These are phyloP conservation scores for Phytopythium boreale DNA, from an alignment of 352 stramenopile genomes.

Conservation along the genomic window DNA sequence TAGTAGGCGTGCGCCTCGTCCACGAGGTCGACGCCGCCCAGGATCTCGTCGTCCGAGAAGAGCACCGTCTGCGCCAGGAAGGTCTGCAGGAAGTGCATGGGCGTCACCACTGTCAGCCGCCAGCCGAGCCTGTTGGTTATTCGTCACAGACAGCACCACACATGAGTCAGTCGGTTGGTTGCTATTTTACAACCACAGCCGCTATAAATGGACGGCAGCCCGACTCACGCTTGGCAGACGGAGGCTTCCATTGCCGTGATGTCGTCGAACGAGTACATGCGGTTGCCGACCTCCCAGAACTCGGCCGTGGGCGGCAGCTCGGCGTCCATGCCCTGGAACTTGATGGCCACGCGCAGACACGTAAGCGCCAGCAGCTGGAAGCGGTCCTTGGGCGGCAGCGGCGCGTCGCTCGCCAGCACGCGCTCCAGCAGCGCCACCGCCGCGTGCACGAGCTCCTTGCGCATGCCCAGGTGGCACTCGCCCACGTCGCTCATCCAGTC, in stretches of 20 bases:
- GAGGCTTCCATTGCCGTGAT: slow-evolving; percentile 75
- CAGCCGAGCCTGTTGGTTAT: slow-evolving; percentile 56
- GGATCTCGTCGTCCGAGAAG: slow-evolving; percentile 76
- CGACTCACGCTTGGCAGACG: slow-evolving; percentile 38
- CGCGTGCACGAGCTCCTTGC: slow-evolving; percentile 76
- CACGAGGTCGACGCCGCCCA: slow-evolving; percentile 57
- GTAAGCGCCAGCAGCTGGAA: slow-evolving; percentile 83
- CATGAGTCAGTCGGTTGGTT: neutral
- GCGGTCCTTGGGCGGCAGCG: slow-evolving; percentile 62
- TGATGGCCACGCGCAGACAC: slow-evolving; percentile 78
- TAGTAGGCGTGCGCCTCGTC: slow-evolving; percentile 80
- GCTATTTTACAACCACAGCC: neutral
- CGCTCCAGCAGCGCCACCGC: slow-evolving; percentile 84
- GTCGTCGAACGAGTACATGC: slow-evolving; percentile 80
- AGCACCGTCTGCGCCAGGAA: slow-evolving; percentile 77
- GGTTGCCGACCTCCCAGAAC: slow-evolving; percentile 86
- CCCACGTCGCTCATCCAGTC: slow-evolving; percentile 87
- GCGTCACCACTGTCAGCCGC: slow-evolving; percentile 62
- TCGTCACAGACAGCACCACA: slow-evolving; percentile 2
- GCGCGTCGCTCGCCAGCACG: slow-evolving; percentile 36
- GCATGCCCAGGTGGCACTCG: slow-evolving; percentile 76
- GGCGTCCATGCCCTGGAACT: slow-evolving; percentile 75
- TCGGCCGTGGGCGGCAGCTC: slow-evolving; percentile 78
- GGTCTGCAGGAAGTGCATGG: slow-evolving; percentile 80
- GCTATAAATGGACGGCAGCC: neutral